These are phyloP conservation scores for Kernera saxatilis DNA, from an alignment of 345 rosid species.

Conservation along the genomic window DNA sequence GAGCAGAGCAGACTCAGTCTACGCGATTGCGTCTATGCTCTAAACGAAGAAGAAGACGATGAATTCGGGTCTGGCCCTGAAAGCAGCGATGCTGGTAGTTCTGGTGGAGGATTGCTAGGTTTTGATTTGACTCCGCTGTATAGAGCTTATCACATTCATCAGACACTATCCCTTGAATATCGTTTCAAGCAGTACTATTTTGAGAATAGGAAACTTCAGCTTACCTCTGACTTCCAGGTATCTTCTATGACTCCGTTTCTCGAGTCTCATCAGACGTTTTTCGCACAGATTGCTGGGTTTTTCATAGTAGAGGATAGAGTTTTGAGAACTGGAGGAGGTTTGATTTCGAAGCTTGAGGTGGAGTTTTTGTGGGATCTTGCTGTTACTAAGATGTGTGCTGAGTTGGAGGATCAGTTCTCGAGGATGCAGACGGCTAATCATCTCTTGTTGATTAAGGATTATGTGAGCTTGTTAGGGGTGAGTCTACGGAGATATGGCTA, in stretches of 20 bases:
- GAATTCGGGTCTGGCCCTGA: constrained; percentile 44
- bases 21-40: constrained; percentile 79
- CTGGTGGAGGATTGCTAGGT: constrained; percentile 47
- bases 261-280: constrained; percentile 95
- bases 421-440: constrained; percentile 99
- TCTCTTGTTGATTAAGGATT: constrained; percentile 86
- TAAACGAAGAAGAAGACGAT: constrained; percentile 82
- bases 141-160: constrained; percentile 86
- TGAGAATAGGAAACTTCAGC: constrained; percentile 88
- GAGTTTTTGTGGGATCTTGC: constrained; percentile 96
- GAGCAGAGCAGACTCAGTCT: constrained; percentile 89
- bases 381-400: constrained; percentile 92
- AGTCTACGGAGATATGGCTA: constrained; percentile 85
- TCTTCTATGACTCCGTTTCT: constrained; percentile 96
- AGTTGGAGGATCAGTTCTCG: constrained; percentile 95
- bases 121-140: constrained; percentile 86
- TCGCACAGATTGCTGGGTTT: constrained; percentile 95
- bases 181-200: constrained; percentile 82
- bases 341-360: constrained; percentile 79
- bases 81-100: constrained; percentile 40
- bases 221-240: constrained; percentile 95
- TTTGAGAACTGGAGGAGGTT: constrained; percentile 83
- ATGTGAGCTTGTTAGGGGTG: constrained; percentile 93
- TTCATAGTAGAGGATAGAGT: constrained; percentile 87
- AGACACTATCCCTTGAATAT: constrained; percentile 79